A percentile compares a stretch with the other conserved stretches of the same genome.
Evolutionary conservation across 495 filamentous ascomycete species (phyloP).

Genomic region (Tuber indicum): DNA sequence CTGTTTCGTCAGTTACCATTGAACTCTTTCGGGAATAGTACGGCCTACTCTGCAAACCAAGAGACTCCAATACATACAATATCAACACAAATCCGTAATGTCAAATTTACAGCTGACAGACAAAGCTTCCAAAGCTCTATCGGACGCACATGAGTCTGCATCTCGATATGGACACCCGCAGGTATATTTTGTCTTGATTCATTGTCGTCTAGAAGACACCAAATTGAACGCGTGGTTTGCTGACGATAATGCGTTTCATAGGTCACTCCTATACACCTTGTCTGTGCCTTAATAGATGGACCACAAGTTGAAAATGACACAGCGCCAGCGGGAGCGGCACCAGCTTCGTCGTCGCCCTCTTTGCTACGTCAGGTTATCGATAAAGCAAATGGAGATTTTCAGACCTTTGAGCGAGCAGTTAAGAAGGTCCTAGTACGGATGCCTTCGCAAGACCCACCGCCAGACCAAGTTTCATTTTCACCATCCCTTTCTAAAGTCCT

Average conservation of each 20-base stretch:
- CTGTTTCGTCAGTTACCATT: background rate
- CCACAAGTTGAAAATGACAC: slow-evolving; percentile 66
- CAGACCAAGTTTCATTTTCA: slow-evolving; percentile 72
- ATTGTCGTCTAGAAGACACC: background rate
- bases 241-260: background rate
- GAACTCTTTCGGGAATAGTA: background rate
- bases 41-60: background rate
- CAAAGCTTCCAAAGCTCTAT: slow-evolving; percentile 75
- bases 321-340: slow-evolving; percentile 59
- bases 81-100: slow-evolving; percentile 7
- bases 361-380: slow-evolving; percentile 92
- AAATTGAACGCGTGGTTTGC: background rate
- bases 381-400: slow-evolving; percentile 84
- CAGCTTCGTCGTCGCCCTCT: slow-evolving; percentile 56
- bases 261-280: slow-evolving; percentile 71
- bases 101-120: slow-evolving; percentile 68
- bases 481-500: slow-evolving; percentile 75
- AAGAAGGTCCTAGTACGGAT: slow-evolving; percentile 87
- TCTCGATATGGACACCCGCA: slow-evolving; percentile 86
- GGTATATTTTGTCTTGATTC: slow-evolving; percentile 45
- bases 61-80: background rate
- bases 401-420: slow-evolving; percentile 74
- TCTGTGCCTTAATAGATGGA: slow-evolving; percentile 71
- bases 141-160: slow-evolving; percentile 75
- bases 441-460: slow-evolving; percentile 89